Base-by-base conservation (phyloP, 495 filamentous ascomycete genomes). In the Penicillium cinerascens region DNA sequence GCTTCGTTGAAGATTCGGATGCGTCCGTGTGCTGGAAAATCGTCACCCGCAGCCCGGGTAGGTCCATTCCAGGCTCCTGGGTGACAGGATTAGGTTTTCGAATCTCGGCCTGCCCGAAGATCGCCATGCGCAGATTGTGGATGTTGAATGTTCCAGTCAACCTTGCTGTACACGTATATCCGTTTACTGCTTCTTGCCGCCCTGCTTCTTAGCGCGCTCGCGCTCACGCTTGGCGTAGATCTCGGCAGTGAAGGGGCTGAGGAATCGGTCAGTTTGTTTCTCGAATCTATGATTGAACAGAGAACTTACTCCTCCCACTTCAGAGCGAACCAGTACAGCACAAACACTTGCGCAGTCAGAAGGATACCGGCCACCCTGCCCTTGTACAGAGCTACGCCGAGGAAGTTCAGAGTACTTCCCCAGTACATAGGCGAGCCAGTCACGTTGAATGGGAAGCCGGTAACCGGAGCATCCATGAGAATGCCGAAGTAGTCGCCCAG, bases 401-500 rank as follows among this genome's bases (percentile, higher is more conserved):
- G 71, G 72, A 98, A 98, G 73, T 84, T 89, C 80, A 96, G 77
- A 42, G 93, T 91, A 52, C 86, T 89, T 23, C 93, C 93, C 75
- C 89, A 88, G 77, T 98, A 98, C 93, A 98, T 98, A 37, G 93
- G 93, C 35, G 91, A 88, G 55, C 83, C 82, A 22, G 87, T 92
- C 46, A 97, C 74, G 70, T 91, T 97, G 82, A 98, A 98, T 1
- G 93, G 93, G 67, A 98, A 98, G 10, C 87, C 84, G 5, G 89
- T 95, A 40, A 98, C 91, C 42, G 88, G 89, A 62, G 83, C 78
- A 64, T 97, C 91, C 93, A 97, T 95, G 56, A 98, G 77, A 65
- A 98, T 97, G 35, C 93, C 93, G 62, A 96, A 98, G 75, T 98
- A 98, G 75, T 98, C 93, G 50, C 93, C 93, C 22, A 98, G 77